Evolutionary conservation across 331 rosid species (phyloP).

Genomic region (Quercus tomentella): DNA sequence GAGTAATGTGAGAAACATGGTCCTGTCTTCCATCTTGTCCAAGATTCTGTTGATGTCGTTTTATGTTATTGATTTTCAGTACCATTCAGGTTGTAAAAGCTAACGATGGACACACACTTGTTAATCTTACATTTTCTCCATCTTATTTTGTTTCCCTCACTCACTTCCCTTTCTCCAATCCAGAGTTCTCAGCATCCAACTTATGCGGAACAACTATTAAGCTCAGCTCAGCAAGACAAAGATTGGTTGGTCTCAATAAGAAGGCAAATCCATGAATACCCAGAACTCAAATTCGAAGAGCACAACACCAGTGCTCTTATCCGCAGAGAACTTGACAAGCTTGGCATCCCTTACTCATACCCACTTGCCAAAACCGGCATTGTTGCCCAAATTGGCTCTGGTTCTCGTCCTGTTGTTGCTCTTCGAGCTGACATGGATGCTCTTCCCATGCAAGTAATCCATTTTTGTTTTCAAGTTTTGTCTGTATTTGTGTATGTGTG

Average conservation of each 20-base stretch:
- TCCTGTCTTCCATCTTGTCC: no score
- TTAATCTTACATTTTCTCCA: not conserved
- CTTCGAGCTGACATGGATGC: conserved; percentile 86
- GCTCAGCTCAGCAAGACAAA: conserved; percentile 41
- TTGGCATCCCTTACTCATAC: conserved; percentile 49
- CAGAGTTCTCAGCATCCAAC: conserved; percentile 8
- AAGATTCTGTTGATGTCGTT: no score
- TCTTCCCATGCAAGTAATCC: conserved; percentile 60
- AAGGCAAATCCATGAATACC: conserved; percentile 64
- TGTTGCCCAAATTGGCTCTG: conserved; percentile 66
- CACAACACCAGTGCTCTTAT: conserved; percentile 66
- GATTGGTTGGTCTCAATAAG: conserved; percentile 60
- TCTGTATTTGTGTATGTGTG: not conserved
- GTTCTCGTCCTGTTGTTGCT: conserved; percentile 58
- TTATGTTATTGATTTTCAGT: no score
- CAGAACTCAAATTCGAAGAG: conserved; percentile 67
- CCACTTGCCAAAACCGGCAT: conserved; percentile 72
- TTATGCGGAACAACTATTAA: conserved; percentile 35
- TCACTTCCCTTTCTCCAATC: not conserved
- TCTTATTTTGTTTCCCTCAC: conserved; percentile 5
- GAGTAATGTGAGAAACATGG: no score
- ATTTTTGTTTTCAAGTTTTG: not conserved
- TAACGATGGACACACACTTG: no score
- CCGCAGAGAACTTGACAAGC: conserved; percentile 44
- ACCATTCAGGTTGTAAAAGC: no score